A percentile compares a stretch with the other conserved stretches of the same genome.
Evolutionary conservation across 2,329 filamentous ascomycete genomes (phyloP).

Genomic region (Gaeumannomyces sp.): DNA sequence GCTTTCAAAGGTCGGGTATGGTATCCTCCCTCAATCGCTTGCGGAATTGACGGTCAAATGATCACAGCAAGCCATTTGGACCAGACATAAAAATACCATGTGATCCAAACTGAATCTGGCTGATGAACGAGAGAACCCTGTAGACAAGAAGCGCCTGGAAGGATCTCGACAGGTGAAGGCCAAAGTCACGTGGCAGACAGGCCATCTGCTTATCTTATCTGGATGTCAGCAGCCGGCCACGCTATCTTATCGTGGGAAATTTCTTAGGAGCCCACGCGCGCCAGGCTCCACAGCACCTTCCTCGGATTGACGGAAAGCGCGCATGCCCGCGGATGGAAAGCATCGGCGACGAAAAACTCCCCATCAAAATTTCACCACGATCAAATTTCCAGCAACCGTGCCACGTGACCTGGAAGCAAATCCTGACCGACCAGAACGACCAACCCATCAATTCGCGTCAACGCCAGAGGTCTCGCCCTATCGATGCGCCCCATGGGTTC

Average conservation of each 20-base stretch:
- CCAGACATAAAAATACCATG: too few relatives aligned
- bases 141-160: background rate
- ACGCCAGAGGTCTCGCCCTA: background rate
- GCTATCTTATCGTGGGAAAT: background rate
- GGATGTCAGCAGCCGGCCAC: too few relatives aligned
- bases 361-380: constrained; percentile 1
- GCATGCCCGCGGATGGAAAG: background rate
- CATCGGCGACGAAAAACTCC: background rate
- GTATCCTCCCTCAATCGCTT: too few relatives aligned
- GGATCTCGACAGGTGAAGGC: background rate
- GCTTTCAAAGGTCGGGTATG: too few relatives aligned
- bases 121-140: too few relatives aligned
- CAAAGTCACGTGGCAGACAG: background rate
- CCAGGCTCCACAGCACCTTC: background rate
- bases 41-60: too few relatives aligned
- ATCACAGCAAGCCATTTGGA: too few relatives aligned
- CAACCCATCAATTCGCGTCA: background rate
- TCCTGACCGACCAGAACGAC: background rate
- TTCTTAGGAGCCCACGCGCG: background rate
- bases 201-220: background rate
- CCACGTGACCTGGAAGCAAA: background rate
- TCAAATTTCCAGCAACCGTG: background rate
- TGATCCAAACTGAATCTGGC: too few relatives aligned
- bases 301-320: background rate
- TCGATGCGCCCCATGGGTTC: constrained; percentile 1